Conservation (phyloP, 1,284 basidiomycete genomes). For the Sphaerobolus stellatus region DNA sequence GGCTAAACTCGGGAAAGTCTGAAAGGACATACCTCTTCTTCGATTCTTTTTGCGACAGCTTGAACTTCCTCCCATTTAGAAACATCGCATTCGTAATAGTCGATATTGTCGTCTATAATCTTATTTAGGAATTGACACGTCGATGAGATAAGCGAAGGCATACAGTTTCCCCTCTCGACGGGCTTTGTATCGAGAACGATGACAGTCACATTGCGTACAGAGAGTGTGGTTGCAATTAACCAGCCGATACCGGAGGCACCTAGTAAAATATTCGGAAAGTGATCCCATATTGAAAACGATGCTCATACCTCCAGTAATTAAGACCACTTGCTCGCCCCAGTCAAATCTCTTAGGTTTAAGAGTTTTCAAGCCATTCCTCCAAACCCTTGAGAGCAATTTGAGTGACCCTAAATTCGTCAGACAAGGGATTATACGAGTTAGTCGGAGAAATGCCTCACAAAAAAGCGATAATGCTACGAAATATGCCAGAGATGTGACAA, state of each 20-base stretch:
- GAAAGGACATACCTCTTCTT: conserved; percentile 61
- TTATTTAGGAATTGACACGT: conserved; percentile 28
- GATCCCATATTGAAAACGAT: too few species aligned
- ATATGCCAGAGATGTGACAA: conserved; percentile 54
- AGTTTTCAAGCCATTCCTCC: conserved; percentile 70
- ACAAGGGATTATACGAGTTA: not conserved
- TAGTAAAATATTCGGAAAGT: conserved; percentile 38
- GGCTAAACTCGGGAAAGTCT: not conserved
- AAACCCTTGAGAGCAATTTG: conserved; percentile 67
- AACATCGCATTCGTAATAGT: conserved; percentile 88
- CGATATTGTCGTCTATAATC: conserved; percentile 55
- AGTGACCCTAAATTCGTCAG: conserved; percentile 51
- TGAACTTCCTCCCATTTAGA: conserved; percentile 82
- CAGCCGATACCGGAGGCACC: conserved; percentile 89
- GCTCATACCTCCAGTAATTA: conserved; percentile 88
- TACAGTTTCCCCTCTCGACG: conserved; percentile 74
- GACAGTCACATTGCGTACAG: conserved; percentile 76
- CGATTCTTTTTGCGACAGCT: conserved; percentile 64
- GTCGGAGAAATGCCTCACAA: conserved; percentile 50
- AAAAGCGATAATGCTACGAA: conserved; percentile 55
- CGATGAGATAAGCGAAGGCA: conserved; percentile 20
- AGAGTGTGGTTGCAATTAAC: conserved; percentile 79
- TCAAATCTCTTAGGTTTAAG: conserved; percentile 60
- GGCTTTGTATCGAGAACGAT: conserved; percentile 83
- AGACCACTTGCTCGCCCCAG: conserved; percentile 84